These are phyloP conservation scores for Niveomyces coronatus DNA, from an alignment of 2,329 filamentous ascomycete species.

Conservation along the genomic window DNA sequence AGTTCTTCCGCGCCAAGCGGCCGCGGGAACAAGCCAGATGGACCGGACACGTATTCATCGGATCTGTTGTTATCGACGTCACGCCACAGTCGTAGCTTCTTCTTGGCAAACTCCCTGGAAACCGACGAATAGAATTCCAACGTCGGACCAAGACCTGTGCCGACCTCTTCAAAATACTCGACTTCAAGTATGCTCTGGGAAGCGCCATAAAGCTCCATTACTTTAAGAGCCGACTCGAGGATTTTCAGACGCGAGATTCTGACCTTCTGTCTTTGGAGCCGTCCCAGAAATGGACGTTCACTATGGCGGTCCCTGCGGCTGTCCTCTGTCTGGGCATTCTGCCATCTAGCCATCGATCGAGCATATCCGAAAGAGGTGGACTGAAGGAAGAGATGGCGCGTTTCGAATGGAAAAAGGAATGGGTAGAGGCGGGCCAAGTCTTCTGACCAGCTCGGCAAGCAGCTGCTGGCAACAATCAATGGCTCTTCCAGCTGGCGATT, in stretches of 20 bases:
- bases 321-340: conserved; percentile 81
- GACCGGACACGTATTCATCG: conserved; percentile 76
- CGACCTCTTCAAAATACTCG: conserved; percentile 97
- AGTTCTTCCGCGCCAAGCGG: conserved; percentile 76
- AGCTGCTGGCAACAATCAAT: conserved; percentile 92
- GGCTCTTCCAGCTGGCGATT: conserved; percentile 96
- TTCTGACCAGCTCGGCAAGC: conserved; percentile 90
- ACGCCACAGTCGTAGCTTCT: conserved; percentile 93
- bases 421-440: conserved; percentile 88
- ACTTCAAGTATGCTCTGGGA: conserved; percentile 93
- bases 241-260: conserved; percentile 92
- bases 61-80: conserved; percentile 67
- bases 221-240: conserved; percentile 90
- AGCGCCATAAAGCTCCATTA: conserved; percentile 97
- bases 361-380: conserved; percentile 98
- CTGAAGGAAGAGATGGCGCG: conserved; percentile 89
- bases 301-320: conserved; percentile 75
- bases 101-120: conserved; percentile 94
- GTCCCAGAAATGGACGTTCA: conserved; percentile 81
- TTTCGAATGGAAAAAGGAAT: conserved; percentile 97
- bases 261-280: conserved; percentile 94
- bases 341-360: conserved; percentile 94
- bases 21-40: conserved; percentile 79
- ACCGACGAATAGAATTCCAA: conserved; percentile 97
- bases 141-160: conserved; percentile 88